Base-by-base conservation (phyloP, 805 yeast genomes). In the Hanseniaspora singularis region DNA sequence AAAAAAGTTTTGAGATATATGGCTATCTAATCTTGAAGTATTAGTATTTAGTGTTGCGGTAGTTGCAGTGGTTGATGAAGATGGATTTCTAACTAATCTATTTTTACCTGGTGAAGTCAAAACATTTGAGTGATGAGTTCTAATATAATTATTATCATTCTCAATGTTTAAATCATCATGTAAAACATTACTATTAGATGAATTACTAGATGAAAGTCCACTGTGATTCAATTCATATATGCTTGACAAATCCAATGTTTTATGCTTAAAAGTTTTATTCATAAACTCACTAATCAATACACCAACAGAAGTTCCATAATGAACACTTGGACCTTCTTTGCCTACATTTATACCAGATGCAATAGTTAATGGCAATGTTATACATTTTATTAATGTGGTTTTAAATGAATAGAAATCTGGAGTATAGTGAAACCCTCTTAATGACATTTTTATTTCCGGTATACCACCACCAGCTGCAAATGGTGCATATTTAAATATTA, bases 311-410 rank as follows among this genome's bases (percentile, higher is more conserved):
- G 88, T 94, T 0, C 98, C 96, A 62, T 89, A 92, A 63, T 92
- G 99, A 11, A 92, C 98, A 55, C 89, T 78, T 1, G 99, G 99
- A 0, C 99, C 99, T 60, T 92, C 99, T 63, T 92, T 92, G 19
- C 99, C 99, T 5, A 92, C 82, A 54, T 89, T 81, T 32, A 92
- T 63, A 0, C 98, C 98, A 1, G 96, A 80, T 0, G 95, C 88
- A 56, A 92, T 92, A 0, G 95, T 85, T 50, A 92, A 66, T 0
- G 98, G 98, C 36, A 92, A 65, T 0, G 94, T 84, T 9, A 86
- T 58, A 42, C 86, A 73, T 54, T 92, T 92, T 46, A 89, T 76
- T 1, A 75, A 52, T 20, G 89, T 65, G 0, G 96, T 87, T 59
- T 72, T 67, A 63, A 78, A 70, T 23, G 79, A 81, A 45, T 92